These are phyloP conservation scores for Plenodomus tracheiphilus DNA, from an alignment of 2,329 filamentous ascomycete genomes.

Conservation along the genomic window DNA sequence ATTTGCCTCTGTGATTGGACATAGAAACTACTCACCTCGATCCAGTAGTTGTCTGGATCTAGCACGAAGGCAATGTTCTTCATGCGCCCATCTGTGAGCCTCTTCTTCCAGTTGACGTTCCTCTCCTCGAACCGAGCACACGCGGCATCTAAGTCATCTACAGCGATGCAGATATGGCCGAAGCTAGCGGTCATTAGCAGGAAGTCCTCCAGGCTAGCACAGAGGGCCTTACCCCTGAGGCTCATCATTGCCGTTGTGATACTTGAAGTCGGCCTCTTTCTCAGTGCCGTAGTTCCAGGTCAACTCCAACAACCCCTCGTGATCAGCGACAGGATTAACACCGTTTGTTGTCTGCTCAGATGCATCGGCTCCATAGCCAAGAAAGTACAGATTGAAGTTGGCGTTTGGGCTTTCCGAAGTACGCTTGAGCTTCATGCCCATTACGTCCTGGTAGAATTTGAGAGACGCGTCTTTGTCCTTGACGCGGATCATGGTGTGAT, in stretches of 20 bases:
- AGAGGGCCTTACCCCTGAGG: slow-evolving; percentile 66
- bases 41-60: slow-evolving; percentile 43
- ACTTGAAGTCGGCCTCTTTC: slow-evolving; percentile 79
- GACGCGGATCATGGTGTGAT: slow-evolving; percentile 94
- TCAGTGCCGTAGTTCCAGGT: slow-evolving; percentile 86
- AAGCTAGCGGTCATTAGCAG: slow-evolving; percentile 52
- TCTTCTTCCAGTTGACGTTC: slow-evolving; percentile 91
- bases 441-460: slow-evolving; percentile 67
- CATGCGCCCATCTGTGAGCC: slow-evolving; percentile 87
- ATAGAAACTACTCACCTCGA: neutral
- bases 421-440: slow-evolving; percentile 85
- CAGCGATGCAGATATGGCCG: slow-evolving; percentile 85
- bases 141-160: slow-evolving; percentile 86
- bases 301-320: slow-evolving; percentile 85
- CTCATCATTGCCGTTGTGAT: slow-evolving; percentile 89
- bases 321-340: slow-evolving; percentile 63
- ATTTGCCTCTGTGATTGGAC: slow-evolving; percentile 28
- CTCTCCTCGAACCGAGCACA: slow-evolving; percentile 83
- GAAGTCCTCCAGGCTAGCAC: neutral
- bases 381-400: slow-evolving; percentile 89
- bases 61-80: slow-evolving; percentile 91
- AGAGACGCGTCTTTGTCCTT: slow-evolving; percentile 62
- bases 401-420: slow-evolving; percentile 70
- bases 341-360: slow-evolving; percentile 59
- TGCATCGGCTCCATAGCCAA: slow-evolving; percentile 67